These are phyloP conservation scores for Rhodotorula toruloides DNA, from an alignment of 768 basidiomycete species.

Conservation along the genomic window DNA sequence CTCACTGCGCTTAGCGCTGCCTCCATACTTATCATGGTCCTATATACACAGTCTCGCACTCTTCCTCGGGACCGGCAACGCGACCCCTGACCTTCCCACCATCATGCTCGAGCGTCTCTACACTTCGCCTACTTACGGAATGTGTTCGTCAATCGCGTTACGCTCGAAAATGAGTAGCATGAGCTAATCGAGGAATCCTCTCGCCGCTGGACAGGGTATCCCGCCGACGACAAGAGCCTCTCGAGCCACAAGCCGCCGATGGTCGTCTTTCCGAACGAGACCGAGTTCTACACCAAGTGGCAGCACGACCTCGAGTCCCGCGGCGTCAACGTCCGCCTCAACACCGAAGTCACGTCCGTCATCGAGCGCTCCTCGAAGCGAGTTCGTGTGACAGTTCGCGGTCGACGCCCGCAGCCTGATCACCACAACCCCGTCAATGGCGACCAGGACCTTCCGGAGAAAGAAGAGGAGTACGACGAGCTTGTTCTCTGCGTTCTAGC, in stretches of 20 bases:
- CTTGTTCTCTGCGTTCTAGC: constrained; percentile 49
- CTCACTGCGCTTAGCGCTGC: too few species aligned
- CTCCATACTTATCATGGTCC: too few species aligned
- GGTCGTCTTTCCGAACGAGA: constrained; percentile 42
- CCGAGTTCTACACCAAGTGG: constrained; percentile 49
- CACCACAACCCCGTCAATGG: constrained; percentile 46
- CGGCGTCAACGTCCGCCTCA: constrained; percentile 48
- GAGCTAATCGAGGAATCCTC: too few species aligned
- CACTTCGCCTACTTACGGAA: constrained; percentile 51
- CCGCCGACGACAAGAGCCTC: constrained; percentile 47
- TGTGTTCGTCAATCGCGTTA: constrained; percentile 44
- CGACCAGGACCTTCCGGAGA: constrained; percentile 47
- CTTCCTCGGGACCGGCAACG: constrained; percentile 50
- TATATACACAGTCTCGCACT: constrained; percentile 39
- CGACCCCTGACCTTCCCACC: constrained; percentile 49
- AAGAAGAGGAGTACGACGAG: constrained; percentile 49
- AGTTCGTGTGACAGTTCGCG: constrained; percentile 45
- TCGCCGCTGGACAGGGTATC: constrained; percentile 44
- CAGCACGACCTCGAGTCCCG: constrained; percentile 44
- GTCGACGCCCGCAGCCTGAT: constrained; percentile 45
- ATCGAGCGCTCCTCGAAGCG: constrained; percentile 42
- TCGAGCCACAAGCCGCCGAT: constrained; percentile 49
- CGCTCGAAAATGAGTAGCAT: too few species aligned
- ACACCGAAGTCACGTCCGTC: constrained; percentile 46
- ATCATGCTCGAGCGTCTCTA: constrained; percentile 51